phyloP scores from a whole-genome alignment of 2,329 filamentous ascomycete genomes.

The Myriosclerotinia scirpicola region DNA sequence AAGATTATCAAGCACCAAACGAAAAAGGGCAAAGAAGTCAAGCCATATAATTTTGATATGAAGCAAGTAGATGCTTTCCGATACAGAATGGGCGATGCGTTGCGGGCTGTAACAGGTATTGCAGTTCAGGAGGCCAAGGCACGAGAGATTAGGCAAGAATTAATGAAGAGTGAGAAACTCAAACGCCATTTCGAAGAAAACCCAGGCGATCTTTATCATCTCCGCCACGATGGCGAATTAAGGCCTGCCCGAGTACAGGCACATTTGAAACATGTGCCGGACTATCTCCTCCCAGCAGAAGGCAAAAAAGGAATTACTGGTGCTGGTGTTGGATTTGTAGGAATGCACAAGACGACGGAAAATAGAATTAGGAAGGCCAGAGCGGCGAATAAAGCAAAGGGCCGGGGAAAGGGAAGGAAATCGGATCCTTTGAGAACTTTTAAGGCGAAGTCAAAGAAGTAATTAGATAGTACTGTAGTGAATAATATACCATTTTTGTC shows the following conservation, averaged over 20 bases:
- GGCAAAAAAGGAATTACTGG: slow-evolving; percentile 67
- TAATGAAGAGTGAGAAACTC: slow-evolving; percentile 91
- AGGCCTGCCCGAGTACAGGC: slow-evolving; percentile 80
- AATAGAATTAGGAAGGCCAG: slow-evolving; percentile 47
- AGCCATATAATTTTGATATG: slow-evolving; percentile 94
- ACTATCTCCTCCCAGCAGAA: slow-evolving; percentile 81
- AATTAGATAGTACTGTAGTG: slow-evolving; percentile 24
- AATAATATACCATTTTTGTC: slow-evolving; percentile 20
- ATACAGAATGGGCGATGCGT: slow-evolving; percentile 90
- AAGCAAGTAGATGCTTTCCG: slow-evolving; percentile 89
- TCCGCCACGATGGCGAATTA: slow-evolving; percentile 87
- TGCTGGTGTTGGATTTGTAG: slow-evolving; percentile 74
- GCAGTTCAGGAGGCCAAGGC: slow-evolving; percentile 87
- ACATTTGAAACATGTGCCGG: slow-evolving; percentile 91
- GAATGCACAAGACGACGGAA: slow-evolving; percentile 56
- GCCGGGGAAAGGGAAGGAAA: slow-evolving; percentile 60
- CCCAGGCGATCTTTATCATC: slow-evolving; percentile 79
- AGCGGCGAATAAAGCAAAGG: slow-evolving; percentile 48
- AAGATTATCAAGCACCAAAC: slow-evolving; percentile 78
- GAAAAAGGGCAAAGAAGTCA: slow-evolving; percentile 76
- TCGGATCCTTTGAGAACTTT: slow-evolving; percentile 87
- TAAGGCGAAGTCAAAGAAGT: slow-evolving; percentile 53
- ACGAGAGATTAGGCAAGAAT: slow-evolving; percentile 81
- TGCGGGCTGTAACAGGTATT: slow-evolving; percentile 85
- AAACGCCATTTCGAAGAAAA: slow-evolving; percentile 98